phyloP scores from a whole-genome alignment of 2,329 filamentous ascomycete genomes.

The Cladosporium sp. region DNA sequence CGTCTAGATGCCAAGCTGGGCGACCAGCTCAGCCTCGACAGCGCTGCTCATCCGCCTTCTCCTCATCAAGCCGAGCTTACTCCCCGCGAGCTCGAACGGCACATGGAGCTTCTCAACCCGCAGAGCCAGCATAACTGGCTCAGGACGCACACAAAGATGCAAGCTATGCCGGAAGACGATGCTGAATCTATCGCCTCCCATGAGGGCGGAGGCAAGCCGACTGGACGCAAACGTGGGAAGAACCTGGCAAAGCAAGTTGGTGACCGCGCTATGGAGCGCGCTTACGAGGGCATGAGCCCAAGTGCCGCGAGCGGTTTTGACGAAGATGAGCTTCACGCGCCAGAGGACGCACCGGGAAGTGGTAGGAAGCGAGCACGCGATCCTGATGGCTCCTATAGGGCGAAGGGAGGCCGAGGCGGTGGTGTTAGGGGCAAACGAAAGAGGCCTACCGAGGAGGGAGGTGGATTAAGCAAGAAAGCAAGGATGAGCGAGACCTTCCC shows the following conservation, averaged over 20 bases:
- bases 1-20: constrained; percentile 52
- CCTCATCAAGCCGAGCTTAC: constrained; percentile 32
- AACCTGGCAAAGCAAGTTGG: constrained; percentile 32
- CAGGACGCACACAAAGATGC: constrained; percentile 22
- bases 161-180: constrained; percentile 30
- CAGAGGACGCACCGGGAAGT: constrained; percentile 29
- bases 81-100: constrained; percentile 42
- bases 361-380: constrained; percentile 32
- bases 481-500: constrained; percentile 14
- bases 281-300: constrained; percentile 29
- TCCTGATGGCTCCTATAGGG: constrained; percentile 40
- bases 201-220: constrained; percentile 42
- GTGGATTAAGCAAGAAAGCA: constrained; percentile 17
- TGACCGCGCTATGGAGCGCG: constrained; percentile 29
- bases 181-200: constrained; percentile 74
- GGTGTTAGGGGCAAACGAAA: constrained; percentile 39
- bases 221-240: constrained; percentile 11
- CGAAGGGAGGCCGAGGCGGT: constrained; percentile 42
- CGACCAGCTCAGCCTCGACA: constrained; percentile 31
- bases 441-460: constrained; percentile 17
- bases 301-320: constrained; percentile 29
- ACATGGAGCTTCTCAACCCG: constrained; percentile 64
- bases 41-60: neutral
- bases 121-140: constrained; percentile 96
- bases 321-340: constrained; percentile 33